phyloP scores from a whole-genome alignment of 1,284 basidiomycete species.

The Rhodofomes roseus region DNA sequence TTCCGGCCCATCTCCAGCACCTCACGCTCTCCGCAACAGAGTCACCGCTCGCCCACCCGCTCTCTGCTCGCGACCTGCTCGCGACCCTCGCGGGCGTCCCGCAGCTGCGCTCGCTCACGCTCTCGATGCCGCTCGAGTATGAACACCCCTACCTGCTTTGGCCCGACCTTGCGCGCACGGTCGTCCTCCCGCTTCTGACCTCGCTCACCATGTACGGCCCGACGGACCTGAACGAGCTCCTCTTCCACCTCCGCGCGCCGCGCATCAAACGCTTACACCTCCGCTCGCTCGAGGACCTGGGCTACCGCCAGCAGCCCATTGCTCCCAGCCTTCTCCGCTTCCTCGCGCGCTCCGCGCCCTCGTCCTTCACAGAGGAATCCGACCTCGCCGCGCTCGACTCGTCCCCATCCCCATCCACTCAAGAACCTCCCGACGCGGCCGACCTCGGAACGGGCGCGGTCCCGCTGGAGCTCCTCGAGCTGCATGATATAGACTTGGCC shows the following conservation, averaged over 20 bases:
- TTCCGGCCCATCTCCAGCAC: conserved; percentile 36
- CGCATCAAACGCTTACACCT: conserved; percentile 42
- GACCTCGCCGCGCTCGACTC: not conserved
- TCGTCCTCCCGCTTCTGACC: conserved; percentile 36
- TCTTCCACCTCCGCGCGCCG: conserved; percentile 41
- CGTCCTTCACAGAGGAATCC: not conserved
- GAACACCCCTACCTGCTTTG: conserved; percentile 33
- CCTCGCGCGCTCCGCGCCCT: conserved; percentile 35
- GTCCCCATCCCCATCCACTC: not conserved
- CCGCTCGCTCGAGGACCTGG: conserved; percentile 38
- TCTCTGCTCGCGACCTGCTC: conserved; percentile 29
- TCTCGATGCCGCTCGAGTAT: conserved; percentile 37
- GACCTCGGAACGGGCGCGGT: not conserved
- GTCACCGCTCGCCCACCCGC: conserved; percentile 19
- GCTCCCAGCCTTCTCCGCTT: conserved; percentile 38
- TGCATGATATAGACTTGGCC: conserved; percentile 52
- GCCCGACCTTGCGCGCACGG: conserved; percentile 23
- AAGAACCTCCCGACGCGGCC: not conserved
- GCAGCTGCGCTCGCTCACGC: conserved; percentile 34
- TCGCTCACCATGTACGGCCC: conserved; percentile 39
- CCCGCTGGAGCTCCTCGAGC: conserved; percentile 46
- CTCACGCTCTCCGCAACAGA: conserved; percentile 31
- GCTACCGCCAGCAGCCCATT: conserved; percentile 36
- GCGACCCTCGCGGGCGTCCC: conserved; percentile 22
- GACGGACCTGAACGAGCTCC: conserved; percentile 39